phyloP scores from a whole-genome alignment of 768 basidiomycete genomes.

The Pseudohyphozyma bogoriensis region DNA sequence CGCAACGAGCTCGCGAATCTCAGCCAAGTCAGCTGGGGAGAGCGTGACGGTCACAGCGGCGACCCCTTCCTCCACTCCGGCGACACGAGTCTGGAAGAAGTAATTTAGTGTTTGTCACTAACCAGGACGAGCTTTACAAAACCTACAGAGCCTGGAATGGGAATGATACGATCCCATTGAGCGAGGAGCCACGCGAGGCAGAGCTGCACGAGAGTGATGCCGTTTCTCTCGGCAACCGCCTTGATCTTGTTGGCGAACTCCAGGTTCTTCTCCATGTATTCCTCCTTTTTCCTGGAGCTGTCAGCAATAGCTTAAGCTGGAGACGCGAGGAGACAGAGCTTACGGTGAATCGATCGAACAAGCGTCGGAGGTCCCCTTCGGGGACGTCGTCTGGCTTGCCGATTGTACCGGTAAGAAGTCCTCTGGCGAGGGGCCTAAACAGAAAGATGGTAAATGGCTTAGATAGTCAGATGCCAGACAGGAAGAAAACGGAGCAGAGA shows the following conservation, averaged over 20 bases:
- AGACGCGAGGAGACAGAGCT: not conserved
- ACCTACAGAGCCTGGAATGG: constrained; percentile 26
- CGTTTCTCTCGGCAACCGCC: constrained; percentile 38
- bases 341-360: constrained; percentile 26
- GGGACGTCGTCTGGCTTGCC: constrained; percentile 34
- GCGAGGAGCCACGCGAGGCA: constrained; percentile 39
- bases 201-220: constrained; percentile 39
- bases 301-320: not conserved
- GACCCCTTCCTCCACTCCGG: constrained; percentile 41
- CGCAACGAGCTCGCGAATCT: constrained; percentile 42
- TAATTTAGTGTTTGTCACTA: not conserved
- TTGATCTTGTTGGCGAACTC: constrained; percentile 38
- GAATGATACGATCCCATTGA: constrained; percentile 15
- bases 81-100: constrained; percentile 7
- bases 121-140: not conserved
- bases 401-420: constrained; percentile 37
- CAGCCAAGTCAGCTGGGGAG: constrained; percentile 40
- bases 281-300: too few species aligned
- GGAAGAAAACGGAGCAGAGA: not conserved
- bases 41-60: constrained; percentile 43
- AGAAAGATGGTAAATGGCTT: too few species aligned
- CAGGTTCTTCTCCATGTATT: constrained; percentile 39
- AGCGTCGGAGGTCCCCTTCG: constrained; percentile 17
- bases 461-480: not conserved
- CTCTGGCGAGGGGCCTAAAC: constrained; percentile 14